Evolutionary conservation across 179 eudicot species (phyloP).

Genomic region (Camellia oleifera): DNA sequence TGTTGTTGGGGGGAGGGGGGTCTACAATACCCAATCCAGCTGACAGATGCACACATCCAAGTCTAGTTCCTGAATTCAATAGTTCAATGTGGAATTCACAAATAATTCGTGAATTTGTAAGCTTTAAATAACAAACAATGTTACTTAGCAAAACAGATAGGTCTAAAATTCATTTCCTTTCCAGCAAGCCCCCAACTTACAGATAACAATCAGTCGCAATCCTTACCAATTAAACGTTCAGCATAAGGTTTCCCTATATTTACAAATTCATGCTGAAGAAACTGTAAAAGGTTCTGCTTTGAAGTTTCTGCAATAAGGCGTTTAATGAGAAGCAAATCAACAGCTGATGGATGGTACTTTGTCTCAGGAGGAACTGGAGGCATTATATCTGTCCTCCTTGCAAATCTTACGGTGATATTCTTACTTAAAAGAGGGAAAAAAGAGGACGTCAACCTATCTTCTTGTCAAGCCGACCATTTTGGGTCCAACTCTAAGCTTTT

Average conservation of each 20-base stretch:
- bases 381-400: slow-evolving; percentile 97
- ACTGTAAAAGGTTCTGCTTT: slow-evolving; percentile 76
- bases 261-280: slow-evolving; percentile 97
- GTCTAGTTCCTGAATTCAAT: no score
- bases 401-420: slow-evolving; percentile 79
- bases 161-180: background rate
- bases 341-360: slow-evolving; percentile 97
- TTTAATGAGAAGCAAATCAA: slow-evolving; percentile 93
- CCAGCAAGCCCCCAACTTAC: background rate
- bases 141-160: background rate
- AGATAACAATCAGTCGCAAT: slow-evolving; percentile 10
- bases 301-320: slow-evolving; percentile 89
- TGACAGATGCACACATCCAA: no score
- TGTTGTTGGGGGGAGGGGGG: no score
- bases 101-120: background rate
- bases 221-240: slow-evolving; percentile 86
- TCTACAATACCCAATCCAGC: no score
- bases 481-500: no score
- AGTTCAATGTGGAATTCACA: no score
- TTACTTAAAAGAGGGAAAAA: slow-evolving; percentile 47
- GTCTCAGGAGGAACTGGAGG: slow-evolving; percentile 94
- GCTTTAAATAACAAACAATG: background rate
- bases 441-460: no score
- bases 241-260: slow-evolving; percentile 85
- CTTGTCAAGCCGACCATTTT: no score